phyloP scores from a whole-genome alignment of 2,329 filamentous ascomycete species.

The Cercospora zeae-maydis region DNA sequence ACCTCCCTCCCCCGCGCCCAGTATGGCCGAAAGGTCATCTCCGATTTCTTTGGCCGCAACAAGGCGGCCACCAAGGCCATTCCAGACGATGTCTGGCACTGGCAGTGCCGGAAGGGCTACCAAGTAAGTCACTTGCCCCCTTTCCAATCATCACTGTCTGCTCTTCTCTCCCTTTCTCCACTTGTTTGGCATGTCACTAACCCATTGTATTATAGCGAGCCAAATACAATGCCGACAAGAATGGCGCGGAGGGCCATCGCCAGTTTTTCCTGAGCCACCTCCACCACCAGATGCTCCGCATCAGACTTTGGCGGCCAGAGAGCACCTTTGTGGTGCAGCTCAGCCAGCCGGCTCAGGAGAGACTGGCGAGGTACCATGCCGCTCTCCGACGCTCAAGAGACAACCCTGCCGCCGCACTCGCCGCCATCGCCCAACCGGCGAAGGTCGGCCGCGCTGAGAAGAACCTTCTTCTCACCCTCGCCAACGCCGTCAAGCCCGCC shows the following conservation, averaged over 20 bases:
- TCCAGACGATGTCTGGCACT: conserved; percentile 50
- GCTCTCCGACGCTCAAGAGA: conserved; percentile 23
- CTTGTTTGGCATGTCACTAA: background rate
- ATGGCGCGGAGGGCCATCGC: background rate
- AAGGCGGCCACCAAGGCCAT: conserved; percentile 71
- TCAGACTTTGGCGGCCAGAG: conserved; percentile 33
- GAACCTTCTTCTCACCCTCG: conserved; percentile 8
- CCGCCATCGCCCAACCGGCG: conserved; percentile 9
- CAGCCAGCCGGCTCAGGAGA: conserved; percentile 24
- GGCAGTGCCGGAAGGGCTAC: conserved; percentile 71
- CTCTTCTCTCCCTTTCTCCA: background rate
- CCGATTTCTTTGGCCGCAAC: conserved; percentile 79
- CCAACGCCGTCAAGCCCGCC: conserved; percentile 22
- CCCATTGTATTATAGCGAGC: conserved; percentile 46
- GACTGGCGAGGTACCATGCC: conserved; percentile 25
- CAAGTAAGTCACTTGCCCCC: conserved; percentile 33
- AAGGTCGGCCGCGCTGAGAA: conserved; percentile 19
- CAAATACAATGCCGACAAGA: conserved; percentile 26
- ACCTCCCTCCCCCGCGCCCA: conserved; percentile 10
- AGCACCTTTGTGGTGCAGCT: conserved; percentile 32
- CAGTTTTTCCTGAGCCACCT: conserved; percentile 24
- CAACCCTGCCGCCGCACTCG: conserved; percentile 19
- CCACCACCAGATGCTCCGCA: conserved; percentile 28
- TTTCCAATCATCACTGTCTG: background rate
- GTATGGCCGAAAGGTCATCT: conserved; percentile 65